Evolutionary conservation across 2,329 filamentous ascomycete genomes (phyloP), one percentile per base, ranked within the genome.

Genomic region (Albophoma yamanashiensis): DNA sequence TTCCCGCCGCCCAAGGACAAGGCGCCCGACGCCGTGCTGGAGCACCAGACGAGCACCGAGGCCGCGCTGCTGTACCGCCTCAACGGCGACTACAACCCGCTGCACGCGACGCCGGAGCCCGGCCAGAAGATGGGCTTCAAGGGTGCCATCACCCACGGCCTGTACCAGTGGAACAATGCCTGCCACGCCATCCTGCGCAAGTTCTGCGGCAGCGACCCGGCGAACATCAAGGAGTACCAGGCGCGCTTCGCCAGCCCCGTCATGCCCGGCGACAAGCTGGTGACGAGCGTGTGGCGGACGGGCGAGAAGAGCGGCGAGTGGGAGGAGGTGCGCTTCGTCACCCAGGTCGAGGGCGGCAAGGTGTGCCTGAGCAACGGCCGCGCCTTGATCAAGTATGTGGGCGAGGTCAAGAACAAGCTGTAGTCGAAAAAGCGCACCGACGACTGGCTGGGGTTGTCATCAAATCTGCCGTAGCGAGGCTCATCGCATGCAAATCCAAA

Each of bases 61-160:
- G 89, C 89, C 5, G 85, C 90, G 11, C 82, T 89, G 64, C 78
- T 94, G 59, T 94, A 94, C 75, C 83, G 91, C 64, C 82, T 96
- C 57, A 96, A 96, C 68, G 92, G 92, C 65, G 92, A 96, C 77
- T 96, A 96, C 76, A 96, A 96, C 78, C 92, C 92, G 36, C 85
- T 96, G 42, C 92, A 96, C 72, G 91, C 91, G 8, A 89, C 89
- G 22, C 91, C 91, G 15, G 89, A 91, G 75, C 90, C 91, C 0
- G 91, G 91, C 62, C 76, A 84, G 74, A 88, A 91, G 77, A 96
- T 96, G 90, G 92, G 92, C 62, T 96, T 96, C 67, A 90, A 91
- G 36, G 92, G 92, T 40, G 80, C 85, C 66, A 96, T 96, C 73
- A 89, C 96, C 72, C 92, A 96, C 76, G 92, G 92, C 25, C 79